phyloP scores from a whole-genome alignment of 2,329 filamentous ascomycete species.

The Dactylonectria estremocensis region DNA sequence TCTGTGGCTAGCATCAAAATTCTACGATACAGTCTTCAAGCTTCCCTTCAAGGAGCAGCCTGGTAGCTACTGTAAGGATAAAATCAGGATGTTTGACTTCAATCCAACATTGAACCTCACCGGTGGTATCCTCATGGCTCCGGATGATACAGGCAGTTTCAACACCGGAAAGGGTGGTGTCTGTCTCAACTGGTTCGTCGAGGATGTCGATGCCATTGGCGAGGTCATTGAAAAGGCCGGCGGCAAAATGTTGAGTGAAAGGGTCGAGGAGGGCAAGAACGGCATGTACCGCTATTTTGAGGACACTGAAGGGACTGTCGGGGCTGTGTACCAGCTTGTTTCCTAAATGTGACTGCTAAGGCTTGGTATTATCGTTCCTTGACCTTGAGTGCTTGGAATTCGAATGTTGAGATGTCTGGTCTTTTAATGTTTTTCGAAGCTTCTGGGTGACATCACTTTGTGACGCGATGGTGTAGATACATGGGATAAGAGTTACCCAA shows the following conservation, averaged over 20 bases:
- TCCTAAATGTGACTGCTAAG: slow-evolving; percentile 7
- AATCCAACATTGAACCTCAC: slow-evolving; percentile 47
- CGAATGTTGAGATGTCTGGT: neutral
- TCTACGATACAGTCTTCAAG: slow-evolving; percentile 50
- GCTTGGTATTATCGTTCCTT: too few species aligned
- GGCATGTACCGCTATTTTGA: slow-evolving; percentile 51
- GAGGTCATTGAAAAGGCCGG: slow-evolving; percentile 47
- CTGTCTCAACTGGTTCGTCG: slow-evolving; percentile 50
- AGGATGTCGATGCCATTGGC: slow-evolving; percentile 47
- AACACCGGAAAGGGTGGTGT: slow-evolving; percentile 48
- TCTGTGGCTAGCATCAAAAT: slow-evolving; percentile 42
- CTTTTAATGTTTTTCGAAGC: neutral
- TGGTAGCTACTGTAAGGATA: slow-evolving; percentile 30
- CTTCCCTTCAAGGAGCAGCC: slow-evolving; percentile 42
- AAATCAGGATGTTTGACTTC: slow-evolving; percentile 49
- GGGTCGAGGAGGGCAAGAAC: slow-evolving; percentile 46
- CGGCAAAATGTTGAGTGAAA: slow-evolving; percentile 49
- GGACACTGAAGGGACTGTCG: slow-evolving; percentile 52
- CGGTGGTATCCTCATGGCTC: slow-evolving; percentile 49
- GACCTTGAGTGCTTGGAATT: too few species aligned
- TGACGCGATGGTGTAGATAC: too few species aligned
- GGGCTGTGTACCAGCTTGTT: slow-evolving; percentile 50
- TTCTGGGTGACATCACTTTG: neutral
- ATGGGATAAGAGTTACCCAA: too few species aligned
- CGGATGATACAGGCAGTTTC: slow-evolving; percentile 44